A percentile compares a stretch with the other conserved stretches of the same genome.
Evolutionary conservation across 78 protist genomes (phyloP).

Genomic region (Polysphondylium violaceum): DNA sequence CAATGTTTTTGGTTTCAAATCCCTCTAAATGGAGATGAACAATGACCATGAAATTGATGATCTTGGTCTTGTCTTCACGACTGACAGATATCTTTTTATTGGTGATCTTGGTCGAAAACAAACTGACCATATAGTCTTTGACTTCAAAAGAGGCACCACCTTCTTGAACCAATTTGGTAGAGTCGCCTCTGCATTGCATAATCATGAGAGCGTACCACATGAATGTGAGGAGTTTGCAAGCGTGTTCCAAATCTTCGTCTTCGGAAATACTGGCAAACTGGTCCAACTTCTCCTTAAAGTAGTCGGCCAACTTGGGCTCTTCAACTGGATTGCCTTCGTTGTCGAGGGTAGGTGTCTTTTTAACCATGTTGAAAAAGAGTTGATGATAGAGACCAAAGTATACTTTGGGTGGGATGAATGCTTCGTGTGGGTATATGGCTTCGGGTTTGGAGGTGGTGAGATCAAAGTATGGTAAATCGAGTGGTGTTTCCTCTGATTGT

Average conservation of each 20-base stretch:
- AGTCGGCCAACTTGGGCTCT: conserved; percentile 4
- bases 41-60: conserved; percentile 25
- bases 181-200: conserved; percentile 13
- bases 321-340: too few species aligned
- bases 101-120: background rate
- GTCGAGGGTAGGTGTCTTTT: background rate
- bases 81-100: background rate
- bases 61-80: conserved; percentile 16
- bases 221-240: conserved; percentile 20
- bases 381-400: conserved; percentile 32
- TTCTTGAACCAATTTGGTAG: background rate
- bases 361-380: background rate
- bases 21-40: conserved; percentile 16
- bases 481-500: conserved; percentile 18
- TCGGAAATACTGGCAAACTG: too few species aligned
- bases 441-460: background rate
- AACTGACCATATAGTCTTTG: too few species aligned
- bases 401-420: conserved; percentile 51
- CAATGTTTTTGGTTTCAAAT: background rate
- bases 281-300: conserved; percentile 3
- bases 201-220: conserved; percentile 21
- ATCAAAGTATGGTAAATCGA: conserved; percentile 52
- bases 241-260: background rate
- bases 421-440: conserved; percentile 41
- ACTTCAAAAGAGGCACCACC: conserved; percentile 2